phyloP scores from a whole-genome alignment of 345 rosid genomes.

The Eucalyptus victrix region DNA sequence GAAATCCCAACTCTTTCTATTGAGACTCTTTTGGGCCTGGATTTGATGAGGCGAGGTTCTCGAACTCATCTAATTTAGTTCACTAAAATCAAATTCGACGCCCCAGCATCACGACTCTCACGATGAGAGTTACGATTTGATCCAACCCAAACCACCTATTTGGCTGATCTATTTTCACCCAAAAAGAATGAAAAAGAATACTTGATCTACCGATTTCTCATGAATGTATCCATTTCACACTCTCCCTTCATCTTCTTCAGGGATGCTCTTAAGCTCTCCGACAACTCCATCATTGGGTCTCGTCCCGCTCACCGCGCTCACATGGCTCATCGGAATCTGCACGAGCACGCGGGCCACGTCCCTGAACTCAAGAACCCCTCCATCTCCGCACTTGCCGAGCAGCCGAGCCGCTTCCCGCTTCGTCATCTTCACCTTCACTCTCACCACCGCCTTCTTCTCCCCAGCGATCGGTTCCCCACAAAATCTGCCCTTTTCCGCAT shows the following conservation, averaged over 20 bases:
- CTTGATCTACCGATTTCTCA: background rate
- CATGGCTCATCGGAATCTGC: slow-evolving; percentile 24
- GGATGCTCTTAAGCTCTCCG: slow-evolving; percentile 5
- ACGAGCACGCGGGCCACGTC: slow-evolving; percentile 34
- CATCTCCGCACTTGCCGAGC: slow-evolving; percentile 32
- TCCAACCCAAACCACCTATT: background rate
- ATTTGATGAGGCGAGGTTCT: background rate
- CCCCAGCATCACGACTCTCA: background rate
- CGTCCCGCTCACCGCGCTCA: background rate
- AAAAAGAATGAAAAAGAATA: too few relatives aligned
- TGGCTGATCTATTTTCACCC: background rate
- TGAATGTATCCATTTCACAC: background rate
- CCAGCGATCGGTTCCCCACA: background rate
- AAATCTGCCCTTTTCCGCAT: background rate
- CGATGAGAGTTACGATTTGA: background rate
- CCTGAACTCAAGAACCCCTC: slow-evolving; percentile 31
- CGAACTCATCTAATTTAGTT: background rate
- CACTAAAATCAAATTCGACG: background rate
- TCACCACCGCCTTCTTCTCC: background rate
- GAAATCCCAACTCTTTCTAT: background rate
- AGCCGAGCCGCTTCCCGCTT: slow-evolving; percentile 36
- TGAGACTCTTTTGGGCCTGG: background rate
- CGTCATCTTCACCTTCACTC: background rate
- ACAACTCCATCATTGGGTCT: background rate
- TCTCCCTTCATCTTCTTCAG: slow-evolving; percentile 4